A percentile compares a stretch with the other conserved stretches of the same genome.
These are phyloP conservation scores for Colletotrichum abscissum DNA, from an alignment of 2,329 filamentous ascomycete species.

Conservation along the genomic window DNA sequence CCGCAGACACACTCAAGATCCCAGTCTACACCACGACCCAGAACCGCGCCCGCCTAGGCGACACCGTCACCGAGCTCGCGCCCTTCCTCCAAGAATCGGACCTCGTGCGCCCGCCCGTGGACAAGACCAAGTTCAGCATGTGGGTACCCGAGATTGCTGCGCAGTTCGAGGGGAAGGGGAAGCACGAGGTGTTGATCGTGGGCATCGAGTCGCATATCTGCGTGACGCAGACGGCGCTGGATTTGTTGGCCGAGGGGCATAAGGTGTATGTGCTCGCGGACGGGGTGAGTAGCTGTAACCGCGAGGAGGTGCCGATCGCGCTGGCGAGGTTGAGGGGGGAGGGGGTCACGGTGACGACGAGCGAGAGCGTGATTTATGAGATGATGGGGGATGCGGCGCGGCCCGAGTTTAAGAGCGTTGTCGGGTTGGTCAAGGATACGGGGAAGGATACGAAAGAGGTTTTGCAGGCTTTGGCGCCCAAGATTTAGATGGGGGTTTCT, in stretches of 20 bases:
- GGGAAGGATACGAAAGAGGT: constrained; percentile 76
- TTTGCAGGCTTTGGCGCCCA: constrained; percentile 74
- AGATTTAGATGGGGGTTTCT: constrained; percentile 53
- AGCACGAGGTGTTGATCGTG: constrained; percentile 76
- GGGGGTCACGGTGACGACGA: constrained; percentile 84
- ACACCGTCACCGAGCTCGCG: constrained; percentile 79
- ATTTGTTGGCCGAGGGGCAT: constrained; percentile 80
- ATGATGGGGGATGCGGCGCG: constrained; percentile 84
- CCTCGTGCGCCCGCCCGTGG: constrained; percentile 62
- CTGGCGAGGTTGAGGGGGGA: constrained; percentile 79
- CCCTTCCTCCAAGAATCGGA: constrained; percentile 57
- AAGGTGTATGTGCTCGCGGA: constrained; percentile 89
- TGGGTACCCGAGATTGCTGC: constrained; percentile 74
- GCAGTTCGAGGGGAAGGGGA: constrained; percentile 44
- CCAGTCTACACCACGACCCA: constrained; percentile 91
- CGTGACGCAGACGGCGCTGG: constrained; percentile 90
- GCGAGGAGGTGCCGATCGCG: constrained; percentile 82
- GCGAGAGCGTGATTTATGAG: constrained; percentile 92
- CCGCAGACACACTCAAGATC: constrained; percentile 73
- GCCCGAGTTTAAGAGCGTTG: constrained; percentile 78
- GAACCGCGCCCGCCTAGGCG: constrained; percentile 80
- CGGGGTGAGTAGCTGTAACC: constrained; percentile 88
- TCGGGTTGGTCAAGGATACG: constrained; percentile 82
- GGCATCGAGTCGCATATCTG: constrained; percentile 97
- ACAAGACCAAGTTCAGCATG: constrained; percentile 96